Percentiles rank a stretch among this genome's conserved stretches.
phyloP scores from a whole-genome alignment of 768 basidiomycete genomes.

The Pisolithus orientalis region DNA sequence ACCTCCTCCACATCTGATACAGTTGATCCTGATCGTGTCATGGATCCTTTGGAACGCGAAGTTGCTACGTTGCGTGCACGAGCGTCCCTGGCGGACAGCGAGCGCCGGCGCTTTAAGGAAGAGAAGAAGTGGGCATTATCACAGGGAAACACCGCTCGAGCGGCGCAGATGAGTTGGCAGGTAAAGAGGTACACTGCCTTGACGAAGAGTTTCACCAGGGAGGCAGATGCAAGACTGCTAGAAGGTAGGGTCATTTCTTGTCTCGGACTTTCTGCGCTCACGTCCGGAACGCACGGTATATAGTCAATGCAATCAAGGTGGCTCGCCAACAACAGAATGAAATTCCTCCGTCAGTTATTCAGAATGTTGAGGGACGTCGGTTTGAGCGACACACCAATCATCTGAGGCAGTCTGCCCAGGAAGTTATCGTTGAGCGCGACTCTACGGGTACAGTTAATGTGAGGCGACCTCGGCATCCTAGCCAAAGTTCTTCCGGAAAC shows the following conservation, averaged over 20 bases:
- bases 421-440: constrained; percentile 25
- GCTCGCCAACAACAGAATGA: constrained; percentile 14
- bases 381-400: constrained; percentile 26
- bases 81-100: constrained; percentile 76
- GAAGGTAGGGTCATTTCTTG: constrained; percentile 42
- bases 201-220: constrained; percentile 73
- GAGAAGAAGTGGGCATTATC: constrained; percentile 84
- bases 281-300: neutral
- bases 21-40: constrained; percentile 49
- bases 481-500: constrained; percentile 21
- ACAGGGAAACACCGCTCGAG: constrained; percentile 69
- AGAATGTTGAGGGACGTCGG: constrained; percentile 17
- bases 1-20: constrained; percentile 61
- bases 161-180: constrained; percentile 77
- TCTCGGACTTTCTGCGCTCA: neutral
- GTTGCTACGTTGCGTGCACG: constrained; percentile 70
- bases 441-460: constrained; percentile 23
- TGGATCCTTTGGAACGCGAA: constrained; percentile 67
- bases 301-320: constrained; percentile 23
- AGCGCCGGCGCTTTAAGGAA: constrained; percentile 77
- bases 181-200: constrained; percentile 74
- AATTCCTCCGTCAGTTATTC: constrained; percentile 11
- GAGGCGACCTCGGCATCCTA: constrained; percentile 22
- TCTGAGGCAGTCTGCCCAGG: constrained; percentile 18
- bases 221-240: constrained; percentile 64